A percentile compares a stretch with the other conserved stretches of the same genome.
Evolutionary conservation across 768 basidiomycete genomes (phyloP).

Genomic region (Mycena crocata): DNA sequence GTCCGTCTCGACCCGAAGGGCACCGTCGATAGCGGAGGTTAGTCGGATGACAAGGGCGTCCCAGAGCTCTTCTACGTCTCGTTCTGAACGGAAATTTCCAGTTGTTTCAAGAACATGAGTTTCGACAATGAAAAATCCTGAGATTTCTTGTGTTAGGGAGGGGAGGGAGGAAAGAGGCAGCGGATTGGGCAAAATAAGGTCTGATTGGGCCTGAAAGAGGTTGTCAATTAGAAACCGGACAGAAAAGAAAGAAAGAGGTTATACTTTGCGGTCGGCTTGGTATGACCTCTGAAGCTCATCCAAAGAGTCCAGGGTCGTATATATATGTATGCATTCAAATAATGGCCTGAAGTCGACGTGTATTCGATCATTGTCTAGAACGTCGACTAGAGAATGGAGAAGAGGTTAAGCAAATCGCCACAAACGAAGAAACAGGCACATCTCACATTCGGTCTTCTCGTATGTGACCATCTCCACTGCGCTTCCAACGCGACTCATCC

Average conservation of each 20-base stretch:
- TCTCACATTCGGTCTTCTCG: slow-evolving; percentile 94
- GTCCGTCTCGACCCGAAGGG: slow-evolving; percentile 79
- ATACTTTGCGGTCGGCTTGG: slow-evolving; percentile 95
- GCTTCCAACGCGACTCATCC: slow-evolving; percentile 85
- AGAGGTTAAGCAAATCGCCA: slow-evolving; percentile 25
- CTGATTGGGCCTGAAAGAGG: slow-evolving; percentile 87
- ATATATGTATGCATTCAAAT: slow-evolving; percentile 97
- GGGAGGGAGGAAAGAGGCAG: slow-evolving; percentile 75
- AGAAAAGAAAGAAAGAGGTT: slow-evolving; percentile 13
- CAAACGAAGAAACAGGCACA: neutral
- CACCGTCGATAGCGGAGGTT: slow-evolving; percentile 77
- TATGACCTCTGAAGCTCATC: slow-evolving; percentile 92
- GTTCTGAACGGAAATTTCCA: slow-evolving; percentile 87
- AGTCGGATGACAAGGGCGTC: slow-evolving; percentile 84
- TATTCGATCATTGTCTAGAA: slow-evolving; percentile 90
- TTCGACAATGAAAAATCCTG: slow-evolving; percentile 98
- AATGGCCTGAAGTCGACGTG: slow-evolving; percentile 94
- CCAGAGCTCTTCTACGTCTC: slow-evolving; percentile 96
- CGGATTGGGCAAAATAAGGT: slow-evolving; percentile 87
- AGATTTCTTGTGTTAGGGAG: slow-evolving; percentile 90
- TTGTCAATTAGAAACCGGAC: neutral
- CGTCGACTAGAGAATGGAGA: slow-evolving; percentile 77
- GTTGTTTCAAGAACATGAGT: slow-evolving; percentile 91
- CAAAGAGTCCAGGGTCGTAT: slow-evolving; percentile 89
- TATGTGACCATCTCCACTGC: slow-evolving; percentile 93